Conservation (phyloP, 1,284 basidiomycete genomes). For the Ustilago bromivora region DNA sequence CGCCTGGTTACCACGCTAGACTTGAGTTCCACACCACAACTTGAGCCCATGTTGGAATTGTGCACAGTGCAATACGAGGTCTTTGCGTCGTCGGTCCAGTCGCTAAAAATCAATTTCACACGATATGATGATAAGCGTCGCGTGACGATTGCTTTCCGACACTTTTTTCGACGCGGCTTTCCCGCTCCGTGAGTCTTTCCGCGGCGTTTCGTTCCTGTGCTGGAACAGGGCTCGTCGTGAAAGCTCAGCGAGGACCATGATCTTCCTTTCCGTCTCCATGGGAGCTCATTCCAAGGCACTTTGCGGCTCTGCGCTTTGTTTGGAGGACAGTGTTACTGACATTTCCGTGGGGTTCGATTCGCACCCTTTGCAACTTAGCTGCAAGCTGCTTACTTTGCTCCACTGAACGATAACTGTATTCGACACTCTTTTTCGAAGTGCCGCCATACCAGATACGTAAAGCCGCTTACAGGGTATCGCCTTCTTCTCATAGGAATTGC, state of each 20-base stretch:
- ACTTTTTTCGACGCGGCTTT: slow-evolving; percentile 5
- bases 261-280: not conserved
- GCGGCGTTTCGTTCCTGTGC: slow-evolving; percentile 4
- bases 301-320: slow-evolving; percentile 1
- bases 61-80: not conserved
- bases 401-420: not conserved
- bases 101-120: not conserved
- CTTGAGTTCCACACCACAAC: too few relatives aligned
- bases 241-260: not conserved
- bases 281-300: slow-evolving; percentile 1
- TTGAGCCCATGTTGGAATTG: too few relatives aligned
- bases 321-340: not conserved
- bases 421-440: not conserved
- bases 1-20: too few relatives aligned
- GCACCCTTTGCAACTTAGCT: not conserved
- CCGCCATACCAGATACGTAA: too few relatives aligned
- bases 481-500: not conserved
- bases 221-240: not conserved
- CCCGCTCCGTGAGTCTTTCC: slow-evolving; percentile 7
- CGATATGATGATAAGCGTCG: not conserved
- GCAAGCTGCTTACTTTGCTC: not conserved
- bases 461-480: too few relatives aligned
- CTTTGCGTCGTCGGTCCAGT: not conserved
- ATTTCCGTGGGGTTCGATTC: slow-evolving; percentile 1
- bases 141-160: slow-evolving; percentile 9